These are phyloP conservation scores for Skeletonema potamos DNA, from an alignment of 108 stramenopile species.

Conservation along the genomic window DNA sequence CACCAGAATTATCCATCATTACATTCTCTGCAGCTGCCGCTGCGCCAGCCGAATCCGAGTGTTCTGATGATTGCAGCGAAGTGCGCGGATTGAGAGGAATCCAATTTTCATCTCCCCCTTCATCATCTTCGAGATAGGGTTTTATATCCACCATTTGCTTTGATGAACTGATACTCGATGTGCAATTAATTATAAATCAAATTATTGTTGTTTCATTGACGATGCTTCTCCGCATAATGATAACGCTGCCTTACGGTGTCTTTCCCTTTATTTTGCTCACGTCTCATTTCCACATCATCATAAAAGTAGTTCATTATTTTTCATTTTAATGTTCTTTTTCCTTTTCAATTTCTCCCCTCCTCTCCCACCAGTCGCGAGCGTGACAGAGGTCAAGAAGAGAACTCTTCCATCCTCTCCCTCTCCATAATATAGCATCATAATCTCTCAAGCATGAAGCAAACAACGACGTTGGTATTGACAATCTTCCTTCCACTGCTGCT, in stretches of 20 bases:
- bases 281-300: too few relatives aligned
- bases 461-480: background rate
- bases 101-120: slow-evolving; percentile 22
- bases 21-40: background rate
- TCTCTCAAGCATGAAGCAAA: background rate
- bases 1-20: background rate
- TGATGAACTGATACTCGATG: too few relatives aligned
- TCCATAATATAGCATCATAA: background rate
- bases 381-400: too few relatives aligned
- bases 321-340: too few relatives aligned
- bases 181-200: background rate
- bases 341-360: too few relatives aligned
- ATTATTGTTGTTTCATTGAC: background rate
- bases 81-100: slow-evolving; percentile 18
- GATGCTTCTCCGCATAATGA: background rate
- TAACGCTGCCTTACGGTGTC: too few relatives aligned
- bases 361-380: too few relatives aligned
- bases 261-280: too few relatives aligned
- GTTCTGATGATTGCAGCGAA: background rate
- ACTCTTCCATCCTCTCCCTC: too few relatives aligned
- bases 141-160: slow-evolving; percentile 39
- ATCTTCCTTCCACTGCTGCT: background rate
- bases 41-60: background rate
- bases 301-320: too few relatives aligned
- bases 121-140: slow-evolving; percentile 33